Base-by-base conservation (phyloP, 257 asterid genomes). In the Solanum okadae region DNA sequence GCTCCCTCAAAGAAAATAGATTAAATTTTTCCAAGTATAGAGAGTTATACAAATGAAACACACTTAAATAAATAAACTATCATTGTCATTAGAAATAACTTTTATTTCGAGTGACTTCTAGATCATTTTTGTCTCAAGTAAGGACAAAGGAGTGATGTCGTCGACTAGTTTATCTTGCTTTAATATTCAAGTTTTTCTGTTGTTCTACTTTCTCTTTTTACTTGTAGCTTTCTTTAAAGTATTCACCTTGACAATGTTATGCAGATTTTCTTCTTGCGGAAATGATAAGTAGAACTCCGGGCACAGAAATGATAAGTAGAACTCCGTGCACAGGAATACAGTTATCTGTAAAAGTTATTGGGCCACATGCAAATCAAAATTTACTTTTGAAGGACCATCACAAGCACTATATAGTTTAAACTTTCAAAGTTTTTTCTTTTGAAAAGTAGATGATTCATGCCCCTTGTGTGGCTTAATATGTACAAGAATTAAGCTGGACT, bases 201-300 rank as follows among this genome's bases (percentile, higher is more conserved):
- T 31, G 22, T 71, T 31, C 78, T 8, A 71, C 23, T 16, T 71
- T 14, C 42, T 71, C 42, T 16, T 71, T 31, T 31, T 63, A 9
- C 11, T 63, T 63, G 5, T 63, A 63, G 15, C 42, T 71, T 71
- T 71, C 78, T 71, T 15, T 15, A 71, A 71, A 31, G 6, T 71
- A 15, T 31, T 14, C 20, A 71, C 40, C 40, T 71, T 71, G 78
- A 31, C 13, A 71, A 52, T 52, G 42, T 31, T 71, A 71, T 31
- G 38, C 34, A 71, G 11, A 70, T 70, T 70, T 70, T 70, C 63
- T 70, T 7, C 77, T 12, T 15, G 12, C 16, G n/a, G 98, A 94
- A 89, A 90, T 88, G 94, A 92, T 88, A 88, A 91, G 86, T 46
- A 92, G 91, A 87, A 91, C 68, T 85, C 93, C 91, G 89, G 89